Base-by-base conservation (phyloP, 176 grass and related monocot species). In the Poa annua region DNA sequence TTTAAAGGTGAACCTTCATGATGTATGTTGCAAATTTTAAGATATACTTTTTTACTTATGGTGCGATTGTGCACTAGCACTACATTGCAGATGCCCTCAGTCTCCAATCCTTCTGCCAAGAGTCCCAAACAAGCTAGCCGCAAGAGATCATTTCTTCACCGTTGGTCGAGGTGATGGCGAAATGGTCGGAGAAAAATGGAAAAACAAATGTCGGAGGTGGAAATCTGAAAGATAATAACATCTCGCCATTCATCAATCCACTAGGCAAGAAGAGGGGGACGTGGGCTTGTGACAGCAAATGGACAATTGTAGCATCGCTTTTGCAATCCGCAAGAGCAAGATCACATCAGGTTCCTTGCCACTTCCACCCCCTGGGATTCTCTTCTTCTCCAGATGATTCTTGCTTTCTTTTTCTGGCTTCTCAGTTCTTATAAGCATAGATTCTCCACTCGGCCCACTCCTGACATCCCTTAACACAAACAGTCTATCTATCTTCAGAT, bases 211-310 rank as follows among this genome's bases (percentile, higher is more conserved):
- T 80, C 68, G 13, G 22, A 57, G 17, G 41, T 48, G 42, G 13
- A 29, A 35, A 39, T 39, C 1, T 33, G 11, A 11, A 36, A 66
- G 71, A 42, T 76, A 25, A 42, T 76, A 25, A 71, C 66, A 14
- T 51, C 25, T 61, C 85, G 11, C 41, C 77, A n/a, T 64, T 45
- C 77, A 47, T 41, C 19, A 22, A 26, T 59, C 51, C 16, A 59
- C 3, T 5, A 17, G 5, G 14, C 24, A 0, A 0, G 4, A 21
- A 5, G 20, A 74, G 11, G 38, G 85, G 71, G 50, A 49, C 71
- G 24, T 34, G 1, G 57, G 57, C 78, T 66, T 81, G 59, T 68
- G 79, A 69, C 39, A 69, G 7, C 51, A 70, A 57, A 25, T 35
- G 50, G 76, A 32, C 66, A 87, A 68, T 20, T 22, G 16, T 59